Conservation (phyloP, 768 basidiomycete species). For the Boletus rubroflammeus region DNA sequence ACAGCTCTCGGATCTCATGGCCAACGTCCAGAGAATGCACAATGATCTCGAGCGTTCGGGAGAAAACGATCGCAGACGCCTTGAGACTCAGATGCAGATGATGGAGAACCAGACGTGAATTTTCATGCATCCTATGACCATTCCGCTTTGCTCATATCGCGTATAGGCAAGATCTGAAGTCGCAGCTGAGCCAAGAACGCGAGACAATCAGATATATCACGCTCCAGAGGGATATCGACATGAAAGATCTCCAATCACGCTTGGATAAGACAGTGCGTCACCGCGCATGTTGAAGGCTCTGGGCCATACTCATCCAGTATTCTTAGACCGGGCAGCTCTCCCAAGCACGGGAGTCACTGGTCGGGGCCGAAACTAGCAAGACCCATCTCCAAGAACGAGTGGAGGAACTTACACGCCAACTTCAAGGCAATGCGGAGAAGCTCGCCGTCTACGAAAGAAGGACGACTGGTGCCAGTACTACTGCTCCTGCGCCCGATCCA, state of each 20-base stretch:
- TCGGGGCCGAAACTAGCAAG: slow-evolving; percentile 74
- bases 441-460: slow-evolving; percentile 82
- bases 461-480: slow-evolving; percentile 30
- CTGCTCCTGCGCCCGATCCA: slow-evolving; percentile 37
- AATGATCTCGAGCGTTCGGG: slow-evolving; percentile 80
- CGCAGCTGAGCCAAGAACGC: slow-evolving; percentile 68
- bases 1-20: slow-evolving; percentile 82
- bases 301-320: slow-evolving; percentile 8
- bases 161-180: slow-evolving; percentile 67
- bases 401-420: slow-evolving; percentile 44
- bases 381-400: slow-evolving; percentile 70
- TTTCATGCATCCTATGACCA: not conserved
- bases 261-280: slow-evolving; percentile 66
- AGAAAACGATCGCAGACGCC: slow-evolving; percentile 74
- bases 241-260: slow-evolving; percentile 67
- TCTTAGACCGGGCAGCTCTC: slow-evolving; percentile 58
- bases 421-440: slow-evolving; percentile 80
- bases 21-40: slow-evolving; percentile 88
- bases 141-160: not conserved
- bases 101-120: slow-evolving; percentile 76
- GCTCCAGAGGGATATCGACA: slow-evolving; percentile 77
- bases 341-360: slow-evolving; percentile 64
- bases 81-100: slow-evolving; percentile 77
- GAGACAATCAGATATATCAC: slow-evolving; percentile 70
- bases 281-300: not conserved